Evolutionary conservation across 345 rosid species (phyloP), one percentile per base, ranked within the genome.

Genomic region (Ailanthus altissimus): DNA sequence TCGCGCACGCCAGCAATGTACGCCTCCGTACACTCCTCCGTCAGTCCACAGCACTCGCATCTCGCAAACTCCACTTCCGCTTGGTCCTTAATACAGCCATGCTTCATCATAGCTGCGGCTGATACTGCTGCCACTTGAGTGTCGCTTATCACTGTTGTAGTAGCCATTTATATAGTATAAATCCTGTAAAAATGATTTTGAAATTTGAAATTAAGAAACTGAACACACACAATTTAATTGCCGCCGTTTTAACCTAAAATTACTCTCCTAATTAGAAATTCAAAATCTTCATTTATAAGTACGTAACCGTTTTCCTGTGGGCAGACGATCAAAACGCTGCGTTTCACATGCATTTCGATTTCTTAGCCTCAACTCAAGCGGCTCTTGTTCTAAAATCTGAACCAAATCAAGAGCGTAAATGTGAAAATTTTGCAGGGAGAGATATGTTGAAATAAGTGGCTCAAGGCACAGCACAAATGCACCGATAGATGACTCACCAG

Each of bases 1-100:
- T 87, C 91, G 18, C 86, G 78, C 15, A 93, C 90, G 0, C 81
- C 70, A 6, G 81, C 77, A 67, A 93, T 85, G 88, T 93, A 93
- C 36, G 78, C 89, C 2, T 45, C 77, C 25, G 96, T 92, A 74
- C 91, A 91, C 79, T 91, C 97, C 81, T 92, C 97, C 57, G 80
- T 73, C 21, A 92, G 80, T 23, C 95, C 93, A 68, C 97, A 92
- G 76, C 95, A 90, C 66, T 81, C 89, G 79, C 97, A 92, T 66
- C 83, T 85, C 32, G 85, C 92, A 1, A 81, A 77, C 77, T 88
- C 91, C 0, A 85, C 77, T 15, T 85, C 87, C 2, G 26, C 32
- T 23, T 46, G 68, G 13, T 26, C 16, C 8, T 51, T 14, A 8
- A 14, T 5, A 15, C 42, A n/a, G 61, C 70, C 60, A 49, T 15